Evolutionary conservation across 2,329 filamentous ascomycete genomes (phyloP).

Genomic region (Aspergillus jensenii): DNA sequence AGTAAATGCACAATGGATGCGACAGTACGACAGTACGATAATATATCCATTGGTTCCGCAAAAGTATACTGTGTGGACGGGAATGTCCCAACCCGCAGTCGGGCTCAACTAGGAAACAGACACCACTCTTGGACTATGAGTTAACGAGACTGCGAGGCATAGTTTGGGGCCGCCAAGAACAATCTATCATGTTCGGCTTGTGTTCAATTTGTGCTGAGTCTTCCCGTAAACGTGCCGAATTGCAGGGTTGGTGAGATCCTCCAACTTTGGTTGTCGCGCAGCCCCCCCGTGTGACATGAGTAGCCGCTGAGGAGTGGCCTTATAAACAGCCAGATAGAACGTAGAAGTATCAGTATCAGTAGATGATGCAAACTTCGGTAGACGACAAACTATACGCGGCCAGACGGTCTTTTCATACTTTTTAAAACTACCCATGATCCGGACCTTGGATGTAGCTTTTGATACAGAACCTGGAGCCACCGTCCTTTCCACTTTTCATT

Average conservation of each 20-base stretch:
- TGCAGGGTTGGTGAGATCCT: background rate
- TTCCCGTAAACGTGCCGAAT: background rate
- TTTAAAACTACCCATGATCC: background rate
- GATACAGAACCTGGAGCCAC: background rate
- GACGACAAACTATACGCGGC: background rate
- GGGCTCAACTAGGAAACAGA: background rate
- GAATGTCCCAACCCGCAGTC: background rate
- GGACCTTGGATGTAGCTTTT: background rate
- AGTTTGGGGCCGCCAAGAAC: constrained; percentile 1
- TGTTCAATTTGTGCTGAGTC: constrained; percentile 4
- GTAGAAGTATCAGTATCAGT: too few relatives aligned
- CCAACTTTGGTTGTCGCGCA: background rate
- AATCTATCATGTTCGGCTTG: background rate
- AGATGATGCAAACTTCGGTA: background rate
- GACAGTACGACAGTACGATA: background rate
- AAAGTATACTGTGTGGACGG: too few relatives aligned
- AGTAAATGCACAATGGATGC: background rate
- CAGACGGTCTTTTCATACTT: too few relatives aligned
- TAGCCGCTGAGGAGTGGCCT: background rate
- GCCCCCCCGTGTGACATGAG: background rate
- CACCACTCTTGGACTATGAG: background rate
- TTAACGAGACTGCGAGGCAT: background rate
- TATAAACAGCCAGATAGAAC: too few relatives aligned
- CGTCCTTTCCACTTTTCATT: background rate
- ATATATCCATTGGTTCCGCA: too few relatives aligned